Conservation (phyloP, 2,329 filamentous ascomycete species). For the Cercospora zeina region DNA sequence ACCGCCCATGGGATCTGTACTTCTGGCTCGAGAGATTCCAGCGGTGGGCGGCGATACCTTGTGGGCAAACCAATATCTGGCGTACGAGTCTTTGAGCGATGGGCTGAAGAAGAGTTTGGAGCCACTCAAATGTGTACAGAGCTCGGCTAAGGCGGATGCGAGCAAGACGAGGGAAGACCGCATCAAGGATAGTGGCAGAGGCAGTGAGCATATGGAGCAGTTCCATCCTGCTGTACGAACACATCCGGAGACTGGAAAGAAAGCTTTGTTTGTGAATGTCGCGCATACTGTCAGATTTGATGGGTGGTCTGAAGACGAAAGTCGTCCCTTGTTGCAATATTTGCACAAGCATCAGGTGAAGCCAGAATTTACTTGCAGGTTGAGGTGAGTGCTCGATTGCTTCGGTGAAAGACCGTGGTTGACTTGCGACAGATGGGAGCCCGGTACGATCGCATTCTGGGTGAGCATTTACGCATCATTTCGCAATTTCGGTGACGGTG, state of each 20-base stretch:
- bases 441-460: constrained; percentile 26
- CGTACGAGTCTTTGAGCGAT: constrained; percentile 78
- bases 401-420: not conserved
- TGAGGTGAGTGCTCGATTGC: constrained; percentile 59
- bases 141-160: constrained; percentile 63
- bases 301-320: constrained; percentile 81
- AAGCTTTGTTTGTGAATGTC: constrained; percentile 76
- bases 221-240: constrained; percentile 76
- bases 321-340: constrained; percentile 71
- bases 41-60: constrained; percentile 73
- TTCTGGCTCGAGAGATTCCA: constrained; percentile 29
- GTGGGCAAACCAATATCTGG: constrained; percentile 74
- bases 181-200: constrained; percentile 65
- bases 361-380: constrained; percentile 69
- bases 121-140: constrained; percentile 60
- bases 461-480: not conserved
- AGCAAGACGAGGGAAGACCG: constrained; percentile 39
- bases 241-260: constrained; percentile 75
- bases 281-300: constrained; percentile 81
- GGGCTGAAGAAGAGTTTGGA: constrained; percentile 78
- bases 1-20: constrained; percentile 32
- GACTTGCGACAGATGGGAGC: constrained; percentile 18
- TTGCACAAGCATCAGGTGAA: constrained; percentile 70
- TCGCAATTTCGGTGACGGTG: not conserved
- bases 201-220: constrained; percentile 70